Evolutionary conservation across 2,329 filamentous ascomycete genomes (phyloP), one percentile per base, ranked within the genome.

Genomic region (Neurospora sp.): DNA sequence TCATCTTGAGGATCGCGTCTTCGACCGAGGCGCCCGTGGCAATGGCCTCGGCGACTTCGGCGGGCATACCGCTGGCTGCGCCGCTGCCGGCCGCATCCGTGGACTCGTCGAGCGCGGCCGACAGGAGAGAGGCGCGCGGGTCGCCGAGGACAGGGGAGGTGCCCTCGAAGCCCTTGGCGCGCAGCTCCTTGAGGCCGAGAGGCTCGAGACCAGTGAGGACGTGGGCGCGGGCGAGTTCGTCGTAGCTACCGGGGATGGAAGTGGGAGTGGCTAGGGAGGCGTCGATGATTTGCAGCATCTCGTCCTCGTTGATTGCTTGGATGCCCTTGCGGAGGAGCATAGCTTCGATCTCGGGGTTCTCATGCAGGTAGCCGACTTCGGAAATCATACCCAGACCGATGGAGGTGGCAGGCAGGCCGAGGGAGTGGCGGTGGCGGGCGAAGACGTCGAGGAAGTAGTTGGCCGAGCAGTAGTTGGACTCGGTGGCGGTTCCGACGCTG

Each of bases 291-390:
- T 77, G 75, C 1, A 79, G 70, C 33, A 78, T 70, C 68, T 78
- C 77, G 3, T 75, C 69, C 58, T 79, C 78, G 62, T 77, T 77
- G 39, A 81, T 73, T 0, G 78, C 74, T 38, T 79, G 77, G 68
- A 81, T 76, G 1, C 78, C 81, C 46, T 78, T 79, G 15, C 80
- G 77, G 3, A 74, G 71, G 4, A 82, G 75, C 10, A 79, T 68
- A 2, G 73, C 75, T 70, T 81, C 78, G n/a, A 82, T 77, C 2
- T 79, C 52, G 23, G 52, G 52, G 13, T 62, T 62, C 7, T 62
- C 52, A 3, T 62, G 52, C 23, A 62, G 13, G 13, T 62, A 62
- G 23, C 52, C 52, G 52, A 62, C 52, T 17, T 62, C 52, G 52
- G 52, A 62, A 9, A 62, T 38, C 33, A 39, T 67, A 5, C 66